These are phyloP conservation scores for Breynia disticha DNA, from an alignment of 441 rosid genomes.

Conservation along the genomic window DNA sequence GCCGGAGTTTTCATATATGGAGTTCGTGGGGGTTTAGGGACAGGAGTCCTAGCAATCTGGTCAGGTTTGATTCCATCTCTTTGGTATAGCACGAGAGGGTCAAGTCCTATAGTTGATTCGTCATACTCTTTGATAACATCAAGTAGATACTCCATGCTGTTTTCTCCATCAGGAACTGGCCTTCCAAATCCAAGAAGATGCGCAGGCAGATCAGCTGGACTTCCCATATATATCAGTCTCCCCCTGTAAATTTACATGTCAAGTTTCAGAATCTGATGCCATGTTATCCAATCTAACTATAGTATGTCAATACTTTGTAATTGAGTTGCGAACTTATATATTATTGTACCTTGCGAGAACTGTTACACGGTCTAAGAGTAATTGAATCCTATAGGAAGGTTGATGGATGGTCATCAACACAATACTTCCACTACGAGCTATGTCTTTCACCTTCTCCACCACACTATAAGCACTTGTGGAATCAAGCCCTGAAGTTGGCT, in stretches of 20 bases:
- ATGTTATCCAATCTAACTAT: too few relatives aligned
- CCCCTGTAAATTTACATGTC: conserved; percentile 31
- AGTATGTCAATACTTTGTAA: too few relatives aligned
- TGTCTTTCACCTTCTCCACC: conserved; percentile 68
- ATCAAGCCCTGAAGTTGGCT: conserved; percentile 80
- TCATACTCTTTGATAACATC: conserved; percentile 71
- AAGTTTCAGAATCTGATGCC: too few relatives aligned
- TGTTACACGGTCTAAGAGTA: conserved; percentile 60
- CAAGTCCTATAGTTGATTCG: conserved; percentile 48
- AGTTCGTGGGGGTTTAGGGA: conserved; percentile 25
- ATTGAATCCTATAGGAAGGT: conserved; percentile 64
- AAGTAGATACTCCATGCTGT: conserved; percentile 58
- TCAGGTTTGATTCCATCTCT: conserved; percentile 47
- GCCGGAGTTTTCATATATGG: conserved; percentile 23
- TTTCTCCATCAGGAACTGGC: conserved; percentile 68
- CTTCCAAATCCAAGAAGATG: conserved; percentile 57
- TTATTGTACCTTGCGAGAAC: conserved; percentile 57
- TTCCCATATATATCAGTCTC: conserved; percentile 46
- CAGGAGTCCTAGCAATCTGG: conserved; percentile 32
- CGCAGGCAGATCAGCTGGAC: conserved; percentile 37
- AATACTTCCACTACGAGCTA: conserved; percentile 62
- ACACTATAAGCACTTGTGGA: conserved; percentile 75
- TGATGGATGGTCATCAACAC: conserved; percentile 85
- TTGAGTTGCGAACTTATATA: too few relatives aligned
- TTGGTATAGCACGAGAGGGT: conserved; percentile 52